Evolutionary conservation across 768 basidiomycete genomes (phyloP), one percentile per base, ranked within the genome.

Genomic region (Amanita molliuscula): DNA sequence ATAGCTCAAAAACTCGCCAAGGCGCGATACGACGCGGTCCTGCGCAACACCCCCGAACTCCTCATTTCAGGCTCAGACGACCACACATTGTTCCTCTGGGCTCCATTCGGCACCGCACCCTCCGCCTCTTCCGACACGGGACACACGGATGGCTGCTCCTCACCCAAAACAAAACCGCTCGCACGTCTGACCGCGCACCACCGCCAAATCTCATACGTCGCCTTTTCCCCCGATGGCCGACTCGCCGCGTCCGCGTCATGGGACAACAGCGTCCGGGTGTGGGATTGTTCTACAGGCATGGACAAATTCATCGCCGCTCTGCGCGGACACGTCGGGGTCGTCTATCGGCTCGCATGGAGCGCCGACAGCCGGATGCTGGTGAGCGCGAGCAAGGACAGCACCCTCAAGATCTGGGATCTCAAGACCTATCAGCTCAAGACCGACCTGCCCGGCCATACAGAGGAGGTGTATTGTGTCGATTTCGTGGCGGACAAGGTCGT

Each of bases 401-500:
- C 95, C 0, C 70, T 98, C 52, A 98, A 99, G 75, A 82, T 97
- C 20, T 98, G 95, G 95, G 90, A 96, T 64, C 72, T 98, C 49
- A 93, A 90, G 64, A 97, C 92, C 5, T 91, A 89, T 66, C 97
- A 99, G 67, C 81, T 99, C 54, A 88, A 90, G 61, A 81, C 78
- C 6, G 95, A 99, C 64, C 79, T 99, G 15, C 91, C 93, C 0
- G 95, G 95, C 16, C 95, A 99, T 62, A 88, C 87, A 1, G 95
- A 99, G 57, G 95, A 99, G 64, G 94, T 99, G 31, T 98, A 97
- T 67, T 97, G 95, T 60, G 95, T 99, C 13, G 95, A 98, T 66
- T 99, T 96, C 62, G 94, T 99, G 1, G 94, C 93, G 0, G 95
- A 99, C 69, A 99, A 99, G 65, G 78, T 97, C n/a, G 92, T 96